Conservation (phyloP, 139 green algal species). For the Asterochloris sp. region DNA sequence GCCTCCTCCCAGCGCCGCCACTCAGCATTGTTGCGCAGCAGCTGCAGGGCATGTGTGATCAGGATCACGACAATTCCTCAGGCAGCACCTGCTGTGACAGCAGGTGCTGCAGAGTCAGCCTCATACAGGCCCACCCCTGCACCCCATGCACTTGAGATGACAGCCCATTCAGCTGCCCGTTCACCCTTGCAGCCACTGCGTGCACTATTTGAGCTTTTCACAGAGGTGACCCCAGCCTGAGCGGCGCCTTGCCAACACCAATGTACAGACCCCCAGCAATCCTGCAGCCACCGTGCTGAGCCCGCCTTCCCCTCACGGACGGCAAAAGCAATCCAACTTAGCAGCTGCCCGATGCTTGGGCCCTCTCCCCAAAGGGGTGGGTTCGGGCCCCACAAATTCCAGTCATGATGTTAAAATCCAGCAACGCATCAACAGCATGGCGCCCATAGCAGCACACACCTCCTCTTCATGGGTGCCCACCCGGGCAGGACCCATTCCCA, state of each 20-base stretch:
- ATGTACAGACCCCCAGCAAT: too few species aligned
- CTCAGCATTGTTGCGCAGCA: constrained; percentile 56
- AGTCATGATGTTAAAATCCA: neutral
- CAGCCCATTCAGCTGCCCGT: neutral
- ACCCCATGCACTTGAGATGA: neutral
- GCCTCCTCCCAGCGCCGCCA: constrained; percentile 66
- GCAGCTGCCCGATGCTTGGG: neutral
- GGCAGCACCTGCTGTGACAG: neutral
- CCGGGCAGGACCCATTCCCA: constrained; percentile 28
- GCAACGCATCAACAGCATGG: neutral
- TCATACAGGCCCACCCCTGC: neutral
- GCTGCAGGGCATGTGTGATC: neutral
- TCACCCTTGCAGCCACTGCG: too few species aligned
- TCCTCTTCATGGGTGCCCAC: constrained; percentile 31
- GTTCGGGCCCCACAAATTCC: neutral
- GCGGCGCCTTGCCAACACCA: too few species aligned
- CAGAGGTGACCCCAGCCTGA: too few species aligned
- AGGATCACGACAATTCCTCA: neutral
- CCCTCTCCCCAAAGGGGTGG: neutral
- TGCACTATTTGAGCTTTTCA: too few species aligned
- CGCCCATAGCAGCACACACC: constrained; percentile 14
- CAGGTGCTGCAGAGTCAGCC: neutral
- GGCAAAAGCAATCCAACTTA: neutral
- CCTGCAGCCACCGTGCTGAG: too few species aligned
- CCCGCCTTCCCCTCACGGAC: too few species aligned